These are phyloP conservation scores for Phytophthora pini DNA, from an alignment of 352 stramenopile genomes.

Conservation along the genomic window DNA sequence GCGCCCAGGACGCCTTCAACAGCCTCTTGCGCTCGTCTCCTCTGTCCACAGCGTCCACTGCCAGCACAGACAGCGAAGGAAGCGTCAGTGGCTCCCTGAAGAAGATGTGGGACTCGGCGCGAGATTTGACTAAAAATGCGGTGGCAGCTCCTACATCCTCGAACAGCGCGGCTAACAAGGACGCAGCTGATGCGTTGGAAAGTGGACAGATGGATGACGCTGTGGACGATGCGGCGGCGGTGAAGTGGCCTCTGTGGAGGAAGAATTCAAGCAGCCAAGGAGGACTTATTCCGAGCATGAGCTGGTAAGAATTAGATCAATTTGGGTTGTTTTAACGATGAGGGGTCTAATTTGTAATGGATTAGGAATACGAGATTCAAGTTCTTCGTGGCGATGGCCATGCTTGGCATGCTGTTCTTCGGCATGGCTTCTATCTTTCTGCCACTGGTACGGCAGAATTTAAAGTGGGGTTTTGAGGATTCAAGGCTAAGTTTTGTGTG, in stretches of 20 bases:
- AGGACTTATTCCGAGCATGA: slow-evolving; percentile 58
- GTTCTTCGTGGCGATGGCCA: slow-evolving; percentile 77
- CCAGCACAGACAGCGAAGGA: slow-evolving; percentile 31
- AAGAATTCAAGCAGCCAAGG: slow-evolving; percentile 42
- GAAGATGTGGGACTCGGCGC: slow-evolving; percentile 71
- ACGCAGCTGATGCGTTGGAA: slow-evolving; percentile 51
- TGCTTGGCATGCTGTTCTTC: slow-evolving; percentile 82
- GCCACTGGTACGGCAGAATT: slow-evolving; percentile 44
- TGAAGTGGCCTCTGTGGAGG: slow-evolving; percentile 51
- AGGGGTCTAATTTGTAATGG: background rate
- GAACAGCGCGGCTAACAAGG: background rate
- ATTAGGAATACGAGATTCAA: slow-evolving; percentile 80
- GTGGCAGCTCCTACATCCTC: slow-evolving; percentile 17
- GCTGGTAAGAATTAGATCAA: slow-evolving; percentile 42
- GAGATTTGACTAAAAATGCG: slow-evolving; percentile 54
- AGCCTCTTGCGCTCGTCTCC: slow-evolving; percentile 55
- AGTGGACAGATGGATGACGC: slow-evolving; percentile 41
- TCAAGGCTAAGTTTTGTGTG: background rate
- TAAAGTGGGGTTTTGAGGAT: background rate
- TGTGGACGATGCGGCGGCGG: slow-evolving; percentile 30
- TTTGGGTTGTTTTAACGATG: background rate
- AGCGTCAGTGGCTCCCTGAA: slow-evolving; percentile 38
- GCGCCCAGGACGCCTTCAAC: slow-evolving; percentile 59
- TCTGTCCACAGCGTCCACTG: slow-evolving; percentile 53
- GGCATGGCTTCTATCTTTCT: slow-evolving; percentile 85